Evolutionary conservation across 1,139 yeast species (phyloP).

Genomic region (Candida sanyaensis): DNA sequence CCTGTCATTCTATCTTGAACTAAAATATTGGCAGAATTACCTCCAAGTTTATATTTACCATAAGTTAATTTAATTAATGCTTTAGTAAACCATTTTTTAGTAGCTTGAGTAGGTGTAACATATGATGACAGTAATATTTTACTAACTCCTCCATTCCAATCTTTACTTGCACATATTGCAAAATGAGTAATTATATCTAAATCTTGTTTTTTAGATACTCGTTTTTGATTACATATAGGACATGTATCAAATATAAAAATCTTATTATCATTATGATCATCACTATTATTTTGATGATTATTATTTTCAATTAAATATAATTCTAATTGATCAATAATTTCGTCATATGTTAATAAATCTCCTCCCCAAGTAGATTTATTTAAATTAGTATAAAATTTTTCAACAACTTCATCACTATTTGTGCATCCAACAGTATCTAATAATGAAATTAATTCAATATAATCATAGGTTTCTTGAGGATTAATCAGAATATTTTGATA

Average conservation of each 20-base stretch:
- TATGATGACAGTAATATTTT: conserved; percentile 67
- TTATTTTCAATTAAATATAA: conserved; percentile 20
- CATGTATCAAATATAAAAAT: conserved; percentile 67
- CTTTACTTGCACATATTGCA: conserved; percentile 81
- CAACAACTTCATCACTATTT: conserved; percentile 49
- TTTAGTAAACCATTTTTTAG: conserved; percentile 87
- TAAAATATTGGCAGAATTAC: conserved; percentile 88
- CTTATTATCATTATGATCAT: conserved; percentile 22
- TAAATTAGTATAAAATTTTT: conserved; percentile 43
- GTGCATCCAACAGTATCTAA: conserved; percentile 66
- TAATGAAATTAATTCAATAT: conserved; percentile 57
- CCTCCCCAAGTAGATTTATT: conserved; percentile 53
- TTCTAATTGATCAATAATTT: conserved; percentile 60
- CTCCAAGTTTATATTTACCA: conserved; percentile 85
- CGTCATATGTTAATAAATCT: conserved; percentile 56
- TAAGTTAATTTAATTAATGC: conserved; percentile 80
- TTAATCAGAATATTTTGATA: conserved; percentile 40
- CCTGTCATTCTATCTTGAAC: conserved; percentile 94
- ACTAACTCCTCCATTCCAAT: conserved; percentile 72
- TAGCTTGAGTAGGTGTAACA: conserved; percentile 80
- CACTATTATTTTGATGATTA: conserved; percentile 17
- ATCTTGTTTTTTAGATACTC: conserved; percentile 57
- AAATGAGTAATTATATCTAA: conserved; percentile 80
- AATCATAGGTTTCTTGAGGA: conserved; percentile 38
- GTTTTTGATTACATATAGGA: conserved; percentile 72